Evolutionary conservation across 495 filamentous ascomycete species (phyloP).

Genomic region (Aspergillus sclerotiicarbonarius): DNA sequence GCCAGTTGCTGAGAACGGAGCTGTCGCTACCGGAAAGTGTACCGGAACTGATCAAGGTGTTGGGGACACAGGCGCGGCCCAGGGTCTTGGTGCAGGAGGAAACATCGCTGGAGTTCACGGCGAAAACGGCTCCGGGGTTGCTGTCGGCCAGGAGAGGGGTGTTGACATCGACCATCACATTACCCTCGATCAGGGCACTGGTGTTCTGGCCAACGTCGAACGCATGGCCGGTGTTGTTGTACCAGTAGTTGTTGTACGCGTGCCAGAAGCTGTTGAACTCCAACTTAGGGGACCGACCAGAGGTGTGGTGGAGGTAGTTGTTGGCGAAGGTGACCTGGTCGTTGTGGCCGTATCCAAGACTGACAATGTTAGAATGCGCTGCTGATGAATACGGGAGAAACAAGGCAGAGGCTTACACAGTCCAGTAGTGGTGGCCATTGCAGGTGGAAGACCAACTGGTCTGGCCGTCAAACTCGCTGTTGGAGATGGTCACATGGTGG

Average conservation of each 20-base stretch:
- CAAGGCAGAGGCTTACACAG: slow-evolving; percentile 27
- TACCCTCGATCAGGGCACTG: slow-evolving; percentile 30
- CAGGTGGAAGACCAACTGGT: slow-evolving; percentile 51
- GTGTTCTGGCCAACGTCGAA: slow-evolving; percentile 27
- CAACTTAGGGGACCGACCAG: slow-evolving; percentile 53
- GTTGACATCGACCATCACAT: slow-evolving; percentile 32
- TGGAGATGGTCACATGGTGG: slow-evolving; percentile 33
- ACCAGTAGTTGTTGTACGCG: slow-evolving; percentile 39
- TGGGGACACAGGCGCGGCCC: slow-evolving; percentile 29
- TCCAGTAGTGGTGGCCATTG: slow-evolving; percentile 57
- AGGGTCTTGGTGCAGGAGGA: slow-evolving; percentile 26
- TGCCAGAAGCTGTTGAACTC: slow-evolving; percentile 46
- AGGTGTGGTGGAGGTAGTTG: slow-evolving; percentile 50
- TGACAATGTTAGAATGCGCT: slow-evolving; percentile 10
- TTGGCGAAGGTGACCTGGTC: slow-evolving; percentile 36
- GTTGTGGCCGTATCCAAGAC: slow-evolving; percentile 28
- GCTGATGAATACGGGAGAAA: no score
- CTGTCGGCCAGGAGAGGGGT: slow-evolving; percentile 23
- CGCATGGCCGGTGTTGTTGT: slow-evolving; percentile 34
- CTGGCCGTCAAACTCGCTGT: slow-evolving; percentile 49
- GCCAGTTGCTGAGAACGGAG: slow-evolving; percentile 25
- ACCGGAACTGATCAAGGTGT: slow-evolving; percentile 25
- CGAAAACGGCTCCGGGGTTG: slow-evolving; percentile 24
- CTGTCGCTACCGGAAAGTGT: slow-evolving; percentile 22
- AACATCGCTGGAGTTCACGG: slow-evolving; percentile 18